These are phyloP conservation scores for Trametes sanguinea DNA, from an alignment of 768 basidiomycete species.

Conservation along the genomic window DNA sequence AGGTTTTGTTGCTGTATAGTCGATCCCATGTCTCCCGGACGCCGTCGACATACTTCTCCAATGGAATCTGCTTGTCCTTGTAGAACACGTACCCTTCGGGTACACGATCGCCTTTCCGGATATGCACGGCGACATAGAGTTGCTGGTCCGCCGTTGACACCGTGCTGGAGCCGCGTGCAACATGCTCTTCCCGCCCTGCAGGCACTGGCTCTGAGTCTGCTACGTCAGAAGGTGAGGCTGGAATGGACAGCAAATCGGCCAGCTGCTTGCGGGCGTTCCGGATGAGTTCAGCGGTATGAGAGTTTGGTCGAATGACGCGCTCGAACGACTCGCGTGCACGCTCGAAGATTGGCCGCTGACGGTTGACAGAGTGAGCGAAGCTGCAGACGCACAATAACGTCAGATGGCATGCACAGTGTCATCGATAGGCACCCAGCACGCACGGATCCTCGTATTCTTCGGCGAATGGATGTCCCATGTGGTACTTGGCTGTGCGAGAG, in stretches of 20 bases:
- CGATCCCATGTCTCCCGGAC: constrained; percentile 44
- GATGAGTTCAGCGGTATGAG: constrained; percentile 48
- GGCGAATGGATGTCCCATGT: constrained; percentile 56
- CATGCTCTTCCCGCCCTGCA: not conserved
- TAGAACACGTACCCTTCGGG: constrained; percentile 15
- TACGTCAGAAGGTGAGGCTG: not conserved
- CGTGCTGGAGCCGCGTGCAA: not conserved
- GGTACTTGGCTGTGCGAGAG: constrained; percentile 65
- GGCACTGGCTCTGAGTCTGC: not conserved
- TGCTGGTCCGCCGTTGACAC: not conserved
- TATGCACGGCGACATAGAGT: constrained; percentile 58
- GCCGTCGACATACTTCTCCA: constrained; percentile 49
- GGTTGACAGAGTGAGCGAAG: constrained; percentile 54
- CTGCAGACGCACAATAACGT: constrained; percentile 34
- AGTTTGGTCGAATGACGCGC: constrained; percentile 55
- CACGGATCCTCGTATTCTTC: constrained; percentile 67
- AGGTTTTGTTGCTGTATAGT: constrained; percentile 33
- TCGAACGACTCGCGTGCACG: constrained; percentile 48
- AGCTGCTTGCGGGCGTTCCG: constrained; percentile 51
- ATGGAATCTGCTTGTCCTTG: constrained; percentile 42
- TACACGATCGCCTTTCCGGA: constrained; percentile 62
- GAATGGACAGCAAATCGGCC: constrained; percentile 27
- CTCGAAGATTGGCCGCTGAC: constrained; percentile 57
- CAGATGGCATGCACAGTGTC: not conserved
- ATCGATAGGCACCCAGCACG: constrained; percentile 30